Percentiles rank a stretch among this genome's conserved stretches.
Conservation (phyloP, 345 rosid genomes). For the Syzygium grande region DNA sequence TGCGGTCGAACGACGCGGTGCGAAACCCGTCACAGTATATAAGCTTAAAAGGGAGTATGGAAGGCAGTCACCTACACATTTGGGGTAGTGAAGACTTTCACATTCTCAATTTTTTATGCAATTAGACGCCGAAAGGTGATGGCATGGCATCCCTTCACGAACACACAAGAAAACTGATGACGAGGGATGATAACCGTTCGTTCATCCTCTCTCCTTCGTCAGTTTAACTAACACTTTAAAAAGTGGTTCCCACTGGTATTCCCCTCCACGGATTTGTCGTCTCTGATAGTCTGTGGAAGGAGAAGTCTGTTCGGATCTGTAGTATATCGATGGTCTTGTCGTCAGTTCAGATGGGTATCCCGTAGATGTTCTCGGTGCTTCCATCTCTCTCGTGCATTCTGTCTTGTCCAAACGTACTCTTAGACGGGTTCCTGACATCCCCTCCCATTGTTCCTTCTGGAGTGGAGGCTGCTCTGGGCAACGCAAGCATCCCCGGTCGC, state of each 20-base stretch:
- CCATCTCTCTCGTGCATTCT: background rate
- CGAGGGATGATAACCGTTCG: background rate
- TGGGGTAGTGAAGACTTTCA: too few relatives aligned
- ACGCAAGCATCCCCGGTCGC: background rate
- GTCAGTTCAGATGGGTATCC: constrained; percentile 78
- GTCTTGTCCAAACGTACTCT: background rate
- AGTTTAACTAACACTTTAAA: background rate
- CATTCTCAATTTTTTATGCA: background rate
- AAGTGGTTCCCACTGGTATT: background rate
- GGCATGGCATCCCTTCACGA: background rate
- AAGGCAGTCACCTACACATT: background rate
- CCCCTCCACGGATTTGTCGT: background rate
- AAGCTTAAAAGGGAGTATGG: background rate
- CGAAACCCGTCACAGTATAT: background rate
- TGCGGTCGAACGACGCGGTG: background rate
- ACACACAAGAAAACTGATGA: background rate
- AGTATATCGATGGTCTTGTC: constrained; percentile 68
- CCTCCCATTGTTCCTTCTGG: background rate
- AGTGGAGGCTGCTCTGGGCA: background rate
- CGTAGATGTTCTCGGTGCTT: constrained; percentile 21
- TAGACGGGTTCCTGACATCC: background rate
- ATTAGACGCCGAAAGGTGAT: background rate
- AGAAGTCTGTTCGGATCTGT: constrained; percentile 83
- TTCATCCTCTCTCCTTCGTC: background rate
- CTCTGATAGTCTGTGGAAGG: constrained; percentile 27